Evolutionary conservation across 768 basidiomycete genomes (phyloP).

Genomic region (Amanita exitialis): DNA sequence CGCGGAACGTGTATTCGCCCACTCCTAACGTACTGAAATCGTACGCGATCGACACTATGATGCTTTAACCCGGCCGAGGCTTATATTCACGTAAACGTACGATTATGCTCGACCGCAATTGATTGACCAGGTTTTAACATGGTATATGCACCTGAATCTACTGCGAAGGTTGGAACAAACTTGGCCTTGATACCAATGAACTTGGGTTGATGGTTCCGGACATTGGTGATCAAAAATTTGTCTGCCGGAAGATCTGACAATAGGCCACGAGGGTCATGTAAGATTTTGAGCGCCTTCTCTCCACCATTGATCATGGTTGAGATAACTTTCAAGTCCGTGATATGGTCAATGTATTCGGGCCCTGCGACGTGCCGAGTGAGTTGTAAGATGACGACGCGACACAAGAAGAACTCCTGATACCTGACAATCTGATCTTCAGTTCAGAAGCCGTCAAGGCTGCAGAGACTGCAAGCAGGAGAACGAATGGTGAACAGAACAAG

Average conservation of each 20-base stretch:
- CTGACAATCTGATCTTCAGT: slow-evolving; percentile 1
- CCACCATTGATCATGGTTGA: slow-evolving; percentile 4
- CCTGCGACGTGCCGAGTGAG: neutral
- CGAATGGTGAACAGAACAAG: neutral
- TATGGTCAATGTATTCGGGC: neutral
- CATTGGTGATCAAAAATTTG: slow-evolving; percentile 2
- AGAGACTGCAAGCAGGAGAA: neutral
- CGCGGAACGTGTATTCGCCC: neutral
- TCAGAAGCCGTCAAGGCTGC: neutral
- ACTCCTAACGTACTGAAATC: neutral
- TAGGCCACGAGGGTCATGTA: slow-evolving; percentile 1
- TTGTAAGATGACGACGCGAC: neutral
- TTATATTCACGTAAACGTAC: neutral
- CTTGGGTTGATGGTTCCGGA: neutral
- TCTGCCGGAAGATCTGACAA: slow-evolving; percentile 3
- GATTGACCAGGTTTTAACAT: slow-evolving; percentile 5
- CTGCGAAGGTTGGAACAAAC: slow-evolving; percentile 1
- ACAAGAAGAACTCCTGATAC: neutral
- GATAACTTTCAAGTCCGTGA: neutral
- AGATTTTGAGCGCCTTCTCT: neutral
- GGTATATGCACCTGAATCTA: neutral
- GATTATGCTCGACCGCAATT: slow-evolving; percentile 1
- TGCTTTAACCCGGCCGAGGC: neutral
- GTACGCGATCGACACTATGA: slow-evolving; percentile 3
- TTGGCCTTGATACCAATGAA: slow-evolving; percentile 6